phyloP scores from a whole-genome alignment of 768 basidiomycete genomes.

The Royoungia palumana region DNA sequence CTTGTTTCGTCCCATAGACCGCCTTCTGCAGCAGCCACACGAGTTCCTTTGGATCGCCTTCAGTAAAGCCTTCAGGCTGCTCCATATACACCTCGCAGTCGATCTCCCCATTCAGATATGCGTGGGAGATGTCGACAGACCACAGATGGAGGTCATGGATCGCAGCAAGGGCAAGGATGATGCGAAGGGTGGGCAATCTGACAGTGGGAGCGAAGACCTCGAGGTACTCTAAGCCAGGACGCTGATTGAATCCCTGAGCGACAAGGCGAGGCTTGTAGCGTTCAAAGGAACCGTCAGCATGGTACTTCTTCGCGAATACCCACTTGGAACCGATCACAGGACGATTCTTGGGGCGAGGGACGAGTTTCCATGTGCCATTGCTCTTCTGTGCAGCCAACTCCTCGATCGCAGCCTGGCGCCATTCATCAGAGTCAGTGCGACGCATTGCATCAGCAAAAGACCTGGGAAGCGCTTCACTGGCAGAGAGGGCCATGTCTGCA shows the following conservation, averaged over 20 bases:
- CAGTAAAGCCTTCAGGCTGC: too few species aligned
- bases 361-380: too few species aligned
- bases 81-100: slow-evolving; percentile 3
- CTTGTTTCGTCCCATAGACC: too few species aligned
- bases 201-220: slow-evolving; percentile 32
- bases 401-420: neutral
- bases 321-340: neutral
- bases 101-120: slow-evolving; percentile 21
- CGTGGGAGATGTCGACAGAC: slow-evolving; percentile 6
- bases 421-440: too few species aligned
- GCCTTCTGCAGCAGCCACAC: too few species aligned
- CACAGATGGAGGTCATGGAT: slow-evolving; percentile 26
- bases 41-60: too few species aligned
- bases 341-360: neutral
- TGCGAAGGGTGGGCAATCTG: slow-evolving; percentile 16
- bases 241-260: slow-evolving; percentile 7
- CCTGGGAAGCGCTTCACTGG: too few species aligned
- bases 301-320: neutral
- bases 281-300: slow-evolving; percentile 10
- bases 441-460: neutral
- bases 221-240: slow-evolving; percentile 12
- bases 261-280: slow-evolving; percentile 38
- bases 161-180: slow-evolving; percentile 25
- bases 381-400: neutral
- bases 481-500: neutral